Base-by-base conservation (phyloP, 768 basidiomycete species). In the Ramaria sp. region DNA sequence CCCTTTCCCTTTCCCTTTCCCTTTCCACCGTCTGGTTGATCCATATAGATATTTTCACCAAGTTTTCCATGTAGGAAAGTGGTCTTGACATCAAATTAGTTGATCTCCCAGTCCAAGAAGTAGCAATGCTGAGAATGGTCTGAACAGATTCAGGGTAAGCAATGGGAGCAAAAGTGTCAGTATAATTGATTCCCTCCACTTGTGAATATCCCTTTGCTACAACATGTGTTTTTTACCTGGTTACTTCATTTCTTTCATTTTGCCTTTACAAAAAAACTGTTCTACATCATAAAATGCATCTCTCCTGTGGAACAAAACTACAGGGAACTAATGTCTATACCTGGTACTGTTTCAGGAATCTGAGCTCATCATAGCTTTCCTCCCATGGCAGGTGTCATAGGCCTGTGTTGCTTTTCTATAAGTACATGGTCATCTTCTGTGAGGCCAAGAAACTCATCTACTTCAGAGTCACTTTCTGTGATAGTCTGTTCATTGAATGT, bases 71-170 rank as follows among this genome's bases (percentile, higher is more conserved):
- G 56, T 13, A 65, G 61, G 59, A 62, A 65, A 0, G 71, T 71
- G 0, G 63, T 63, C 32, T 70, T 71, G n/a, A 78, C 67, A 58
- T 79, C 71, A 7, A 77, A 60, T 43, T 69, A 66, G 20, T 71
- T 58, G 5, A 77, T 44, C 3, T 75, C 62, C 56, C 69, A 68
- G 22, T 66, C 56, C 5, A 67, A 61, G 5, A 15, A n/a, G 59
- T 52, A 10, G 58, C 58, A 10, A 41, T 16, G 6, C 45, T 44
- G 8, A 60, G 41, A 12, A 60, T 15, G 3, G 49, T 37, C 5
- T 45, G 1, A 15, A 60, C n/a, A 18, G 59, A 45, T 3, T 22
- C 49, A 22, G 45, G 38, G 24, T 48, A 48, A 16, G 49, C 59
- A n/a, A n/a, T n/a, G n/a, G n/a, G n/a, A n/a, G n/a, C n/a, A n/a